phyloP scores from a whole-genome alignment of 1,139 yeast species.

The Blastobotrys persicus region DNA sequence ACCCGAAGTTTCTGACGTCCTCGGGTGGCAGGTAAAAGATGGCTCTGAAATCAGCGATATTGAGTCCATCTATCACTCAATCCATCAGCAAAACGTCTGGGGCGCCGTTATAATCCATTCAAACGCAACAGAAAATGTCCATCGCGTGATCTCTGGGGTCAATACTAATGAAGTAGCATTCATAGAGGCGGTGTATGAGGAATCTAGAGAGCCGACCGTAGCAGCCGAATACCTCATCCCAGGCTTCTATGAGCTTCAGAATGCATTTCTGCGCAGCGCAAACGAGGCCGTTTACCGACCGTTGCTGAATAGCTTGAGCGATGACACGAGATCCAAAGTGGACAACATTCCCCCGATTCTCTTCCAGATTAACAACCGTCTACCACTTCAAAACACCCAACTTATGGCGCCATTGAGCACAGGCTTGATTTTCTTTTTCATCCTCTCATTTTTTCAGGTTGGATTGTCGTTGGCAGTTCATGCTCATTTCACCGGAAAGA shows the following conservation, averaged over 20 bases:
- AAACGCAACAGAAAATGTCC: constrained; percentile 27
- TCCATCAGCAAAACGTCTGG: constrained; percentile 27
- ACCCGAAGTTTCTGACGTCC: constrained; percentile 21
- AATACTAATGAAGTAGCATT: constrained; percentile 16
- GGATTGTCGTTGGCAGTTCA: constrained; percentile 58
- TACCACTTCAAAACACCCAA: not conserved
- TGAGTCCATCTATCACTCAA: constrained; percentile 17
- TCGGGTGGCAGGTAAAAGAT: constrained; percentile 35
- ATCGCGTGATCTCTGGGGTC: constrained; percentile 19
- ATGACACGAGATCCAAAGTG: not conserved
- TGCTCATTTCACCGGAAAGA: constrained; percentile 43
- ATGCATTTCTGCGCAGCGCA: constrained; percentile 15
- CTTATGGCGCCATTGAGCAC: constrained; percentile 28
- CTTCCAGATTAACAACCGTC: not conserved
- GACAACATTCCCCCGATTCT: not conserved
- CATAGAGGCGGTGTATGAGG: constrained; percentile 46
- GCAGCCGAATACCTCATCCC: constrained; percentile 44
- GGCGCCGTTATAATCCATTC: constrained; percentile 24
- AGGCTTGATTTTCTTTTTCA: constrained; percentile 70
- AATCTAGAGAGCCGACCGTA: constrained; percentile 53
- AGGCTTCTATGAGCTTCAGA: constrained; percentile 38
- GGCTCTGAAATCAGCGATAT: constrained; percentile 23
- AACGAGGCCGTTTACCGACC: constrained; percentile 15
- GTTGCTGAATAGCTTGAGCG: constrained; percentile 17
- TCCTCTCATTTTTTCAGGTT: constrained; percentile 60